Evolutionary conservation across 257 asterid genomes (phyloP), one percentile per base, ranked within the genome.

Genomic region (Salvia splendens): DNA sequence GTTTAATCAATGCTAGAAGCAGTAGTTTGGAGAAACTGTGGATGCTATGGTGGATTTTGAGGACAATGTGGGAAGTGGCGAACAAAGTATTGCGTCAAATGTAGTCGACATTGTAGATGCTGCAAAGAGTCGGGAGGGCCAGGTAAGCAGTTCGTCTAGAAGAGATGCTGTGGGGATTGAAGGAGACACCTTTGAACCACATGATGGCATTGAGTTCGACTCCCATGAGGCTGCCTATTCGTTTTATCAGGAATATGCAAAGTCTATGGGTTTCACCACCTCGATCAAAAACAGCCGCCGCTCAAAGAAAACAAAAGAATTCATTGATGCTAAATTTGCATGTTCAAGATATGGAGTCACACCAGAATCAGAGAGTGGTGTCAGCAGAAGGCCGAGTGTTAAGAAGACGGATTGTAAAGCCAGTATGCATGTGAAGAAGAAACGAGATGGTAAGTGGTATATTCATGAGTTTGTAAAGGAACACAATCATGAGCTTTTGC

Each of bases 221-320:
- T 88, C 96, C 63, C 95, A 93, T 41, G 99, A 90, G 83, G 84
- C 89, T 0, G 99, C 95, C 3, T 93, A 91, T 79, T 69, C 95
- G 5, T 93, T 88, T 75, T 93, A 93, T 79, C 99, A 93, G 78
- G 97, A 90, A 67, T 90, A 90, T 73, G 97, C 97, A 51, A 93
- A 93, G 78, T 90, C 99, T 2, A 90, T 93, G 99, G 99, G 99
- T 42, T 93, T 93, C 87, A 93, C 97, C 65, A 90, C 97, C 70
- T 93, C 99, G 0, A 93, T 93, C 63, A 93, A 90, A 80, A 93
- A 93, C 48, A 93, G 99, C 70, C 96, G 99, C 4, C 94, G 96
- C 55, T 90, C 99, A 8, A 93, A 93, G 84, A 93, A 90, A 72
- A 86, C 95, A 8, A 93, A 93, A 77, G 99, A 93, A 68, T 93